Conservation (phyloP, 257 asterid species). For the Jaltomata sinuosa region DNA sequence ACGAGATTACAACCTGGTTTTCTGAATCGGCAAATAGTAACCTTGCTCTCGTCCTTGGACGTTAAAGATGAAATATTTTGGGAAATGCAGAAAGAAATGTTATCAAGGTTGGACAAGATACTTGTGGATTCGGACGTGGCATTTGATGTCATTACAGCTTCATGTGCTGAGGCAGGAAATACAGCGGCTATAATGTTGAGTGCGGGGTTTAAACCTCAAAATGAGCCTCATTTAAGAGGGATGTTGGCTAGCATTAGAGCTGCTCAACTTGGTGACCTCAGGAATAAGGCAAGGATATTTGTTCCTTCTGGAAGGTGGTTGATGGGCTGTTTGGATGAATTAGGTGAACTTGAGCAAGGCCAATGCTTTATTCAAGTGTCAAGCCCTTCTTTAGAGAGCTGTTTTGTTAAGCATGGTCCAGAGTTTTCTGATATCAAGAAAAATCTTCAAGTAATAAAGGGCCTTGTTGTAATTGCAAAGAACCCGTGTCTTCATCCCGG, state of each 20-base stretch:
- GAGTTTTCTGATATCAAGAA: conserved; percentile 40
- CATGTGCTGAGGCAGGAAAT: conserved; percentile 74
- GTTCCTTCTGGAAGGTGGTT: conserved; percentile 87
- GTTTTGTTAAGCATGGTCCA: conserved; percentile 66
- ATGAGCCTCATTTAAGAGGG: conserved; percentile 82
- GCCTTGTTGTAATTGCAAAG: conserved; percentile 78
- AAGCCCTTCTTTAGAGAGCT: conserved; percentile 50
- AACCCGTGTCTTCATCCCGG: conserved; percentile 98
- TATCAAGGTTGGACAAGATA: conserved; percentile 53
- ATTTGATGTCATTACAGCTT: conserved; percentile 59
- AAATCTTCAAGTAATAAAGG: conserved; percentile 44
- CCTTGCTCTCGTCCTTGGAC: conserved; percentile 74
- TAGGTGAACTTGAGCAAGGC: conserved; percentile 64
- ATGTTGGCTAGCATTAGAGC: conserved; percentile 87
- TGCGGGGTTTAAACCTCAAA: conserved; percentile 76
- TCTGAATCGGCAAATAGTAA: conserved; percentile 78
- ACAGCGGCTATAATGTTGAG: conserved; percentile 86
- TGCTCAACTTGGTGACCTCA: conserved; percentile 84
- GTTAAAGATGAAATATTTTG: conserved; percentile 55
- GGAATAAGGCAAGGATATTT: conserved; percentile 77
- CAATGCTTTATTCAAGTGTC: conserved; percentile 89
- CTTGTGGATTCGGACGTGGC: conserved; percentile 66
- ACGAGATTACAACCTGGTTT: conserved; percentile 91
- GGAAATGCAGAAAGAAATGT: conserved; percentile 79
- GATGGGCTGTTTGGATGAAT: conserved; percentile 96